Evolutionary conservation across 2,329 filamentous ascomycete genomes (phyloP).

Genomic region (Colletotrichum endophyticum): DNA sequence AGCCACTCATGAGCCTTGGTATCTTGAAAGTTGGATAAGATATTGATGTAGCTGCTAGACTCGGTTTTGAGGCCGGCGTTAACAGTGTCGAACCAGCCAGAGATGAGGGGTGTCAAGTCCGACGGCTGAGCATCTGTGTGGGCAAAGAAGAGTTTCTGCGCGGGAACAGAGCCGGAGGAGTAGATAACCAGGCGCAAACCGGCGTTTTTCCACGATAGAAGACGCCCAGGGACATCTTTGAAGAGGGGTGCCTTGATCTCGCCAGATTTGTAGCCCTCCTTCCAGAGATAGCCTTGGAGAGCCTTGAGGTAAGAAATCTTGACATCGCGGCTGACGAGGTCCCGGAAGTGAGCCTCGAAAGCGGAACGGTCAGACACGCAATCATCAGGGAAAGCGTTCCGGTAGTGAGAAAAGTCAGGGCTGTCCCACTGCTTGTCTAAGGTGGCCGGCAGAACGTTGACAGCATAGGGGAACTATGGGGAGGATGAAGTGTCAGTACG

Average conservation of each 20-base stretch:
- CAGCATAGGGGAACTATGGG: conserved; percentile 76
- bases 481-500: neutral
- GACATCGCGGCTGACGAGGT: conserved; percentile 74
- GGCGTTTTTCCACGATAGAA: conserved; percentile 62
- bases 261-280: conserved; percentile 73
- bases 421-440: conserved; percentile 72
- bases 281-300: conserved; percentile 81
- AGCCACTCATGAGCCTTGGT: conserved; percentile 61
- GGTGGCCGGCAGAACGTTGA: conserved; percentile 67
- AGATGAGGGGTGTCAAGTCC: conserved; percentile 65
- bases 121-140: conserved; percentile 64
- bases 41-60: conserved; percentile 68
- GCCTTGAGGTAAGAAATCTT: conserved; percentile 81
- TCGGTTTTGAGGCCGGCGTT: conserved; percentile 80
- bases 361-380: conserved; percentile 62
- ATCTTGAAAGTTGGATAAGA: conserved; percentile 55
- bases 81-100: conserved; percentile 78
- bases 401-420: conserved; percentile 68
- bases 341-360: conserved; percentile 70
- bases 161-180: conserved; percentile 79
- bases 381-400: conserved; percentile 72
- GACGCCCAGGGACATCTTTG: conserved; percentile 70
- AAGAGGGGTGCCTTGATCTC: conserved; percentile 76
- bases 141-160: conserved; percentile 80
- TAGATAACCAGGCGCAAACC: conserved; percentile 74